Conservation (phyloP, 768 basidiomycete species). For the Amanita muscaria region DNA sequence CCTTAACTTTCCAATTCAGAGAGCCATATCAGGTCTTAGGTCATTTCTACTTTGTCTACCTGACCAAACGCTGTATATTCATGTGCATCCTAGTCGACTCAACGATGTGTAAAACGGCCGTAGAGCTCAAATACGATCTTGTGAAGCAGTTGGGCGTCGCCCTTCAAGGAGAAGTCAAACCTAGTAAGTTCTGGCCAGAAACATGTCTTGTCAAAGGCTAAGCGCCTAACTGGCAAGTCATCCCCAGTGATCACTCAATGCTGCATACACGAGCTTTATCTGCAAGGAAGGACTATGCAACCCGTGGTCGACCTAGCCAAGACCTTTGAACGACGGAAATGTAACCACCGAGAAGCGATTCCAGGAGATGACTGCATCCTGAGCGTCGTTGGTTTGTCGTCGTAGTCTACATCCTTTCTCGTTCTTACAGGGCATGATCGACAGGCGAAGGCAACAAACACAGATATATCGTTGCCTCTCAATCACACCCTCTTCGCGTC, state of each 20-base stretch:
- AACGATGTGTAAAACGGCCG: slow-evolving; percentile 66
- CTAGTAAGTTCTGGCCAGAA: slow-evolving; percentile 52
- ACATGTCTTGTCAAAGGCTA: slow-evolving; percentile 14
- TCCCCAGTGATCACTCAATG: slow-evolving; percentile 96
- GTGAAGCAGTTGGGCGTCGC: slow-evolving; percentile 65
- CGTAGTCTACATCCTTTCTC: not conserved
- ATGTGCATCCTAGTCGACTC: slow-evolving; percentile 57
- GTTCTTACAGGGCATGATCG: not conserved
- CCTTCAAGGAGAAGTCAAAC: slow-evolving; percentile 83
- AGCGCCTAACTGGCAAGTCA: slow-evolving; percentile 34
- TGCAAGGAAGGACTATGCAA: slow-evolving; percentile 68
- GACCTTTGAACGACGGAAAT: slow-evolving; percentile 85
- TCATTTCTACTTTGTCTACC: slow-evolving; percentile 25
- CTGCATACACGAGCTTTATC: slow-evolving; percentile 89
- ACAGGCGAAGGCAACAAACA: slow-evolving; percentile 81
- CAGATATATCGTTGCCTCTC: slow-evolving; percentile 84
- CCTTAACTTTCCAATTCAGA: slow-evolving; percentile 80
- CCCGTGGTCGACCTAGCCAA: slow-evolving; percentile 84
- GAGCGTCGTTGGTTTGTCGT: slow-evolving; percentile 65
- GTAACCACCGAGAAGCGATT: slow-evolving; percentile 89
- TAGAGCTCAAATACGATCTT: slow-evolving; percentile 67
- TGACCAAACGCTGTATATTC: slow-evolving; percentile 8
- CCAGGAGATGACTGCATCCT: slow-evolving; percentile 75
- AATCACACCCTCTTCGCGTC: slow-evolving; percentile 64
- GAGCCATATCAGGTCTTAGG: slow-evolving; percentile 92